Evolutionary conservation across 2,329 filamentous ascomycete species (phyloP), one percentile per base, ranked within the genome.

Genomic region (Penicillium sp.): DNA sequence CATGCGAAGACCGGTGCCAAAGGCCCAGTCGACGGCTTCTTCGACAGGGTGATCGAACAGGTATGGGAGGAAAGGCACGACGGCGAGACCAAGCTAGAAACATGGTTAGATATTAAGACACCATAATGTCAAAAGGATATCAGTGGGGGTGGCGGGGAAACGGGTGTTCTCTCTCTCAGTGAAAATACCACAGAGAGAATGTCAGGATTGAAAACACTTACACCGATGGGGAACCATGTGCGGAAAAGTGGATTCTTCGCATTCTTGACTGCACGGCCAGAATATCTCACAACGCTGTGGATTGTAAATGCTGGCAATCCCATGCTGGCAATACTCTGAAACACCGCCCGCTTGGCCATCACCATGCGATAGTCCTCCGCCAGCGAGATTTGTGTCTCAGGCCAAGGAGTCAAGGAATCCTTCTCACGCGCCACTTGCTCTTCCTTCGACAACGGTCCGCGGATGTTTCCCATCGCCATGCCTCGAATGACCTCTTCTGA

Each of bases 11-110:
- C 79, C 86, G 59, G 84, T 87, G 61, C 95, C 87, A 73, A 97
- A 97, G 3, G 79, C 68, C 85, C 85, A 96, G 64, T 97, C 90
- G 0, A 95, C 88, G 0, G 87, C 89, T 53, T 89, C 80, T 71
- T 97, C 93, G 5, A 98, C 89, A 0, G 93, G 91, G 67, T 95
- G 80, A 63, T 98, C 90, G 59, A 96, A 96, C 47, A 95, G 71
- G 49, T 78, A 83, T 0, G 90, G 91, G 48, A 96, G 69, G 67
- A 90, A 86, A 0, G 90, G 91, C 7, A 96, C 90, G 7, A 88
- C 76, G 0, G 83, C 73, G 32, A 90, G 73, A 61, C 82, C 82
- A 46, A 85, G 74, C 79, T 82, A 56, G 49, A 28, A 12, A 18
- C 18, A 18, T 18, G 18, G 18, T 18, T 18, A 18, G 18, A 18